phyloP scores from a whole-genome alignment of 176 grass and related monocot species.

The Tillandsia leiboldiana region DNA sequence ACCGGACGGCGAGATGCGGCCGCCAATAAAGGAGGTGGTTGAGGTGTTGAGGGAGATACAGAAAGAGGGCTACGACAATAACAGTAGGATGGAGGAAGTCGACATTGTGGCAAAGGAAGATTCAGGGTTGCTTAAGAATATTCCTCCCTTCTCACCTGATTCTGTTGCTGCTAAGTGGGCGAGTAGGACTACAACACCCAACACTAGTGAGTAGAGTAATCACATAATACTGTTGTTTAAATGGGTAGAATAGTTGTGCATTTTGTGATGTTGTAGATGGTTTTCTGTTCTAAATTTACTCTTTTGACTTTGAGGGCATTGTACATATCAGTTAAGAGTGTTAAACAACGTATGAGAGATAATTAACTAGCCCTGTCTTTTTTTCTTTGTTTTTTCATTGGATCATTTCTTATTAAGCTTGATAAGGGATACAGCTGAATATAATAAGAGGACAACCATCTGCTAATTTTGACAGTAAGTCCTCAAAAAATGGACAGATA shows the following conservation, averaged over 20 bases:
- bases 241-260: not conserved
- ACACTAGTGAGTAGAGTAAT: not conserved
- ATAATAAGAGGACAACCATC: too few relatives aligned
- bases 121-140: conserved; percentile 2
- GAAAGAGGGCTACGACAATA: conserved; percentile 2
- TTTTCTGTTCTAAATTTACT: too few relatives aligned
- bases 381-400: too few relatives aligned
- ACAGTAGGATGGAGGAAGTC: not conserved
- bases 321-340: too few relatives aligned
- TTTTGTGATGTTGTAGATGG: not conserved
- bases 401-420: too few relatives aligned
- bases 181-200: conserved; percentile 1
- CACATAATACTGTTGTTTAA: not conserved
- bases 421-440: too few relatives aligned
- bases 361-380: too few relatives aligned
- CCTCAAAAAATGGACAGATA: too few relatives aligned
- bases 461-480: too few relatives aligned
- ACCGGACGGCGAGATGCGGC: conserved; percentile 77
- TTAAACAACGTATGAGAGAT: too few relatives aligned
- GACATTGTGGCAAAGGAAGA: conserved; percentile 8
- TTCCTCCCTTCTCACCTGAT: conserved; percentile 10
- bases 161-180: conserved; percentile 1
- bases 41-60: conserved; percentile 53
- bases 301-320: too few relatives aligned
- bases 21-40: conserved; percentile 70